These are phyloP conservation scores for Cystoderma amianthinum DNA, from an alignment of 768 basidiomycete species.

Conservation along the genomic window DNA sequence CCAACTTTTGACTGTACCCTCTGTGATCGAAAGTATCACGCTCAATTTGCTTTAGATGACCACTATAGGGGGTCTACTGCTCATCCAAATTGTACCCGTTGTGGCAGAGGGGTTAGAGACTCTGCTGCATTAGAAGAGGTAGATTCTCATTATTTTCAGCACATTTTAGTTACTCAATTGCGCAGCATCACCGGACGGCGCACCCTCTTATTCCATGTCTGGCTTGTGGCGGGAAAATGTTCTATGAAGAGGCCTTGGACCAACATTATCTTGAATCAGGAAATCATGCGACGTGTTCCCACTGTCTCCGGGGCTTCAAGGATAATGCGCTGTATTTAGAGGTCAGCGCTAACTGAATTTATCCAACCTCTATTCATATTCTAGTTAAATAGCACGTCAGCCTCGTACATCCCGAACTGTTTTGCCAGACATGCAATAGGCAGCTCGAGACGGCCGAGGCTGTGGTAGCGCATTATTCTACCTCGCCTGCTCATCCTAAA, in stretches of 20 bases:
- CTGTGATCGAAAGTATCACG: slow-evolving; percentile 25
- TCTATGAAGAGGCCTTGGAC: slow-evolving; percentile 28
- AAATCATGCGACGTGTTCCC: slow-evolving; percentile 27
- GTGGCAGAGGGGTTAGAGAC: slow-evolving; percentile 36
- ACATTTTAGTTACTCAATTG: neutral
- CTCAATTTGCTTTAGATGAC: slow-evolving; percentile 31
- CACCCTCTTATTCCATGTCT: slow-evolving; percentile 19
- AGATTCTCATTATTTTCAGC: slow-evolving; percentile 6
- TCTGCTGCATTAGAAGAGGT: slow-evolving; percentile 25
- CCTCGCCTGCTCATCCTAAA: slow-evolving; percentile 37
- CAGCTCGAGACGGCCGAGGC: slow-evolving; percentile 29
- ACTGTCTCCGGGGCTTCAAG: slow-evolving; percentile 26
- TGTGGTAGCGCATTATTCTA: slow-evolving; percentile 30
- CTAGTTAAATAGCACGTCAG: slow-evolving; percentile 25
- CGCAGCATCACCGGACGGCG: slow-evolving; percentile 23
- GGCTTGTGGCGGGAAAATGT: slow-evolving; percentile 18
- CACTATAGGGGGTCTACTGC: slow-evolving; percentile 36
- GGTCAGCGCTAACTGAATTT: slow-evolving; percentile 14
- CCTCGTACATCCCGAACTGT: slow-evolving; percentile 23
- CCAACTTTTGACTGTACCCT: slow-evolving; percentile 31
- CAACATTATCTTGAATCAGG: slow-evolving; percentile 31
- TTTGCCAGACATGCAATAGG: slow-evolving; percentile 21
- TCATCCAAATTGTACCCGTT: slow-evolving; percentile 40
- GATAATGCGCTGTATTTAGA: slow-evolving; percentile 16
- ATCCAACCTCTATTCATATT: neutral